Evolutionary conservation across 129 eudicot genomes (phyloP).

Genomic region (Lonicera japonica): DNA sequence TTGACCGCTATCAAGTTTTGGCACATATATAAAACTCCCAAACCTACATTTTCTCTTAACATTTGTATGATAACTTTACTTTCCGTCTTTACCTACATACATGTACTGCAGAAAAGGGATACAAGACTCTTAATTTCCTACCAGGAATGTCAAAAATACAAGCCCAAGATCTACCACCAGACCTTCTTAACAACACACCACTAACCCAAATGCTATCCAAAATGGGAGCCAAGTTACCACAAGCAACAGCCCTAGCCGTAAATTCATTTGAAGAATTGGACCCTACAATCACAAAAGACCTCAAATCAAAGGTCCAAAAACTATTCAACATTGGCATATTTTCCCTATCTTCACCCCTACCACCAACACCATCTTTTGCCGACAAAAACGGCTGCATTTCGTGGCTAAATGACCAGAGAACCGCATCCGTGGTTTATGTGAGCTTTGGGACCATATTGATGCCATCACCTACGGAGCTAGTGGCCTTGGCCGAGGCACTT

Average conservation of each 20-base stretch:
- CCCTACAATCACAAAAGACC: not conserved
- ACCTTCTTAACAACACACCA: slow-evolving; percentile 1
- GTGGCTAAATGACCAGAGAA: slow-evolving; percentile 18
- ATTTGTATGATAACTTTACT: too few species aligned
- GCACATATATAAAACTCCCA: too few species aligned
- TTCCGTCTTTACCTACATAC: too few species aligned
- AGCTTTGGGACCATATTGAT: slow-evolving; percentile 19
- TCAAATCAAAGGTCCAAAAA: slow-evolving; percentile 13
- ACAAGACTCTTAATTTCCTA: slow-evolving; percentile 14
- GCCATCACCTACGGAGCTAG: slow-evolving; percentile 20
- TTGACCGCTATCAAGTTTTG: too few species aligned
- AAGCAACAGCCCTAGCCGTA: slow-evolving; percentile 17
- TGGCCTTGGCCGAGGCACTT: slow-evolving; percentile 23
- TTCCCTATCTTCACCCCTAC: not conserved
- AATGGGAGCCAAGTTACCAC: slow-evolving; percentile 16
- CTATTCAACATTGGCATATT: slow-evolving; percentile 19
- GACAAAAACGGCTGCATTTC: slow-evolving; percentile 7
- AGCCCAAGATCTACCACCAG: slow-evolving; percentile 17
- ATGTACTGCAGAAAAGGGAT: not conserved
- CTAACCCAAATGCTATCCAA: slow-evolving; percentile 13
- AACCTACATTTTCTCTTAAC: too few species aligned
- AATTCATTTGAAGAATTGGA: slow-evolving; percentile 34
- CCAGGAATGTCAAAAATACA: slow-evolving; percentile 24
- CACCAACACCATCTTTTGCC: slow-evolving; percentile 2
- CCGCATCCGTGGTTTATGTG: slow-evolving; percentile 23